These are phyloP conservation scores for Solioccasus polychromus DNA, from an alignment of 768 basidiomycete species.

Conservation along the genomic window DNA sequence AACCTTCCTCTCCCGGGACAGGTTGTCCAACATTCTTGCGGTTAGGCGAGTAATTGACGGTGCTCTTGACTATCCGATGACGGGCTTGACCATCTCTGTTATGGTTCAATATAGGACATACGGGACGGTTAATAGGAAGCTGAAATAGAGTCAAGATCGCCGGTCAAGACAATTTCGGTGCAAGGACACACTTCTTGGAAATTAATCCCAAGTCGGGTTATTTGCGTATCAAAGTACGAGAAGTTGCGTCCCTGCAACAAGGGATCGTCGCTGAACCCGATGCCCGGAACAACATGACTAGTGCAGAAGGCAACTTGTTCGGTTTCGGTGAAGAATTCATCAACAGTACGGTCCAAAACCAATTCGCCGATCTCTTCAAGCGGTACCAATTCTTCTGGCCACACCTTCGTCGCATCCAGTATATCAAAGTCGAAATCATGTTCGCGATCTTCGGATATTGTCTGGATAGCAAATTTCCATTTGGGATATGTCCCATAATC, in stretches of 20 bases:
- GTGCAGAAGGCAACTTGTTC: constrained; percentile 93
- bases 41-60: constrained; percentile 83
- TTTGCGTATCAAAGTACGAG: constrained; percentile 84
- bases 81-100: constrained; percentile 61
- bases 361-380: constrained; percentile 76
- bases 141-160: constrained; percentile 20
- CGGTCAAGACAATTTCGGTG: neutral
- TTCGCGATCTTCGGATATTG: constrained; percentile 66
- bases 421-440: constrained; percentile 87
- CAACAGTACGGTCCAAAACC: constrained; percentile 56
- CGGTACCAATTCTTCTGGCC: constrained; percentile 81
- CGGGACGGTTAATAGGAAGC: constrained; percentile 80
- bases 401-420: constrained; percentile 82
- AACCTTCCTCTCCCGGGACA: constrained; percentile 46
- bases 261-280: constrained; percentile 74
- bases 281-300: constrained; percentile 52
- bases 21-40: constrained; percentile 52
- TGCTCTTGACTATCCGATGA: constrained; percentile 54
- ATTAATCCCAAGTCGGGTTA: constrained; percentile 77
- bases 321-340: constrained; percentile 82
- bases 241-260: constrained; percentile 84
- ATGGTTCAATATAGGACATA: constrained; percentile 72
- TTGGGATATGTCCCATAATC: constrained; percentile 64
- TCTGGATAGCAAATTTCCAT: constrained; percentile 71
- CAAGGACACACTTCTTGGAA: constrained; percentile 57